These are phyloP conservation scores for Pulicaria dysenterica DNA, from an alignment of 129 eudicot species.

Conservation along the genomic window DNA sequence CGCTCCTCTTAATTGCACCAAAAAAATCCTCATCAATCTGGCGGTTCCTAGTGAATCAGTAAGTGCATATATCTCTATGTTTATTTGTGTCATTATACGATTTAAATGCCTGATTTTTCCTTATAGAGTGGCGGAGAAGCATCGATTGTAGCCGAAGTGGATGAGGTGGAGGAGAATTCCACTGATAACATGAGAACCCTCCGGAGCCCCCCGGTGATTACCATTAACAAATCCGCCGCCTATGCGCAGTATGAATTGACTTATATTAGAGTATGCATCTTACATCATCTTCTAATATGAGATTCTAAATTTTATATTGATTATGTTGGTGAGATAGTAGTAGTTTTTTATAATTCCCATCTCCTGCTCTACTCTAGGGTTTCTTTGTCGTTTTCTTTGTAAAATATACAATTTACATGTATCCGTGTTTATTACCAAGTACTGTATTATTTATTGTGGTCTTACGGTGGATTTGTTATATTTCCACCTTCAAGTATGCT, in stretches of 20 bases:
- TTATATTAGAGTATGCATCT: slow-evolving; percentile 66
- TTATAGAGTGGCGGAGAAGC: slow-evolving; percentile 85
- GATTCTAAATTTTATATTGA: not conserved
- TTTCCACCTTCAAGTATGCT: too few relatives aligned
- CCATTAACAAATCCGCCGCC: slow-evolving; percentile 72
- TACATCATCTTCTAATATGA: not conserved
- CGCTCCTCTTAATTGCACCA: slow-evolving; percentile 62
- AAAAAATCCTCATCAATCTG: slow-evolving; percentile 63
- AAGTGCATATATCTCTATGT: not conserved
- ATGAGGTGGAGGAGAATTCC: slow-evolving; percentile 65
- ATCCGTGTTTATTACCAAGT: too few relatives aligned
- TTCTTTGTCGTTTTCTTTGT: not conserved
- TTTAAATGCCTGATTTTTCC: not conserved
- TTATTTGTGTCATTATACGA: not conserved
- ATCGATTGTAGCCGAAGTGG: slow-evolving; percentile 70
- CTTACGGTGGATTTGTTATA: too few relatives aligned
- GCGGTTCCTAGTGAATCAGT: slow-evolving; percentile 86
- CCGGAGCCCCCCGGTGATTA: slow-evolving; percentile 75
- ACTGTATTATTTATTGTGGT: too few relatives aligned
- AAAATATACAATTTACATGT: too few relatives aligned
- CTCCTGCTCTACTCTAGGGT: not conserved
- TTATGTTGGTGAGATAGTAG: not conserved
- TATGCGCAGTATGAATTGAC: slow-evolving; percentile 77
- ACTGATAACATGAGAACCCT: slow-evolving; percentile 63
- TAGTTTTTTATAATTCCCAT: not conserved